Evolutionary conservation across 2,329 filamentous ascomycete genomes (phyloP), one percentile per base, ranked within the genome.

Genomic region (Beauveria bassiana): DNA sequence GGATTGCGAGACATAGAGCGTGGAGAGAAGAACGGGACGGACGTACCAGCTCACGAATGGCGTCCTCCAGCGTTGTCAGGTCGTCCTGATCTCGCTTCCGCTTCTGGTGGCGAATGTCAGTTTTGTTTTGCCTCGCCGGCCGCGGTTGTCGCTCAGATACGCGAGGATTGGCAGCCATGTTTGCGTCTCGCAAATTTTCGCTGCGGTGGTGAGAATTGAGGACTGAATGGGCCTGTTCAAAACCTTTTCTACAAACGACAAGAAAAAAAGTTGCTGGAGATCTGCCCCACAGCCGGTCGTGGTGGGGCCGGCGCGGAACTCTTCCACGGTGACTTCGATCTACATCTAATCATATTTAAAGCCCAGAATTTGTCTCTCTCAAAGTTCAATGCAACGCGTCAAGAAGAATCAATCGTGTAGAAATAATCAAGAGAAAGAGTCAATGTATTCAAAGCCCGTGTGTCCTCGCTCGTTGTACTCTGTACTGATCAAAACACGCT

Each of bases 61-160:
- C 67, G 46, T 69, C 65, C 57, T 74, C 67, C 18, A 76, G 68
- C 50, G 70, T 67, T 40, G 72, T 68, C 34, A 76, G 62, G 55
- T 72, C 69, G 38, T 76, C 72, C 61, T 74, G 69, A 9, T 74
- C 72, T 46, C 72, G 68, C 69, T 76, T 75, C 26, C 74, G 66
- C 64, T 76, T 76, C 61, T 74, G 69, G 45, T 73, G 70, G 2
- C 74, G 69, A 22, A 68, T 61, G 40, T 75, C 73, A 0, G 69
- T 70, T 6, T 71, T 73, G 5, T 66, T 68, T 31, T 68, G 68
- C 61, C 69, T 74, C 14, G 45, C 45, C n/a, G 59, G 40, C 55
- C 52, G 51, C 14, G 45, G 16, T 6, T 45, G 58, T n/a, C 47
- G 52, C 43, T 38, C 51, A 8, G 56, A 34, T 9, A 28, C 31